A percentile compares a stretch with the other conserved stretches of the same genome.
Evolutionary conservation across 192 early-diverging fungal genomes (phyloP).

Genomic region (Coemansia sp.): DNA sequence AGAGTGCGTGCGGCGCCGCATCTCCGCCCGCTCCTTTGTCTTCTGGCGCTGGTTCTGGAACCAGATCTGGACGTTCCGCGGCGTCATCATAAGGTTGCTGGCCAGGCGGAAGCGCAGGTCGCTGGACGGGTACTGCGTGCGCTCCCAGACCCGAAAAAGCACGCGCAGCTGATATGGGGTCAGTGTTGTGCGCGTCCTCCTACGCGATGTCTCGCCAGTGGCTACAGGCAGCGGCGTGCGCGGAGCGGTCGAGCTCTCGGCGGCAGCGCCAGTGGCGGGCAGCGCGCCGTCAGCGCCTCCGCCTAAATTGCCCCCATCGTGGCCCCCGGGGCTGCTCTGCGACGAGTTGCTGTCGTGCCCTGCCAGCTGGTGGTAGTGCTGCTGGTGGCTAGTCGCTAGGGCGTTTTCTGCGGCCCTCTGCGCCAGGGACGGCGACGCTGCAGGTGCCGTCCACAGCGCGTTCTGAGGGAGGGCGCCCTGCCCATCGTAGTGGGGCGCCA

Average conservation of each 20-base stretch:
- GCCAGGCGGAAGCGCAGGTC: conserved; percentile 71
- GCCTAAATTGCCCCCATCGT: conserved; percentile 12
- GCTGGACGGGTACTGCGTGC: conserved; percentile 72
- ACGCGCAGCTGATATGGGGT: conserved; percentile 61
- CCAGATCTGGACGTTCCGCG: conserved; percentile 87
- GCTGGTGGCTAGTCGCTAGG: conserved; percentile 7
- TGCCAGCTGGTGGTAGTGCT: conserved; percentile 5
- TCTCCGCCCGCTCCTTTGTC: conserved; percentile 56
- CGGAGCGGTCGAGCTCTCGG: conserved; percentile 4
- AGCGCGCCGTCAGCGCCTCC: conserved; percentile 1
- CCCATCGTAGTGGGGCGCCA: conserved; percentile 48
- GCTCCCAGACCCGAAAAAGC: conserved; percentile 58
- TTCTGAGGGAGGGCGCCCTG: conserved; percentile 27
- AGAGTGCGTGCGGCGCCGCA: conserved; percentile 52
- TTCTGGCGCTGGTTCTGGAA: conserved; percentile 90
- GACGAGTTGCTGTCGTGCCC: conserved; percentile 23
- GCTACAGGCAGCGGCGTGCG: conserved; percentile 10
- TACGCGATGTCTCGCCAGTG: conserved; percentile 26
- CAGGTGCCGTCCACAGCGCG: conserved; percentile 17
- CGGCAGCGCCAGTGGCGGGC: conserved; percentile 3
- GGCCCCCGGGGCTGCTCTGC: conserved; percentile 21
- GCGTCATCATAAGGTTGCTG: conserved; percentile 71
- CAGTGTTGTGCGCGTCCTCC: conserved; percentile 58
- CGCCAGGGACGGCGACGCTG: conserved; percentile 1
- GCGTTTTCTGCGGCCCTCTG: conserved; percentile 8